These are phyloP conservation scores for Melanogaster broomeanus DNA, from an alignment of 768 basidiomycete genomes.

Conservation along the genomic window DNA sequence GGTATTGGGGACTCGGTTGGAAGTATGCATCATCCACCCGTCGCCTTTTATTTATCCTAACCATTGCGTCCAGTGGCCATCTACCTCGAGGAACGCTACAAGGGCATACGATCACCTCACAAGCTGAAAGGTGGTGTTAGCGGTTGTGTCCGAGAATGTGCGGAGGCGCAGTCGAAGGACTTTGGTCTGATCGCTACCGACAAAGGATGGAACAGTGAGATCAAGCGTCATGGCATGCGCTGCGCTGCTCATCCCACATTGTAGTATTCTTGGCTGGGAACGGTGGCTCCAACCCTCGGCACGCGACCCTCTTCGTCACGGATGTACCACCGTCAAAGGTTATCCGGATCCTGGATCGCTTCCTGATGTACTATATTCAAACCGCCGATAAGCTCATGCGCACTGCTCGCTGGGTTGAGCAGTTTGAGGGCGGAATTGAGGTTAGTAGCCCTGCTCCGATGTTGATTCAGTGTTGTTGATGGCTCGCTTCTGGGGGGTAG, in stretches of 20 bases:
- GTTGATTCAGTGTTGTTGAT: background rate
- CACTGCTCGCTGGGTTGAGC: conserved; percentile 74
- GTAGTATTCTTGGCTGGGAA: conserved; percentile 69
- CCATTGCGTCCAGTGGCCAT: conserved; percentile 49
- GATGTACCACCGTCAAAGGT: conserved; percentile 71
- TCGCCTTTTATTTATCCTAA: background rate
- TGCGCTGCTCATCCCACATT: background rate
- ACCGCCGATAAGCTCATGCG: conserved; percentile 72
- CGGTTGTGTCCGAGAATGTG: conserved; percentile 76
- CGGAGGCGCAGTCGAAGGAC: conserved; percentile 74
- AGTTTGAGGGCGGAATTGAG: conserved; percentile 68
- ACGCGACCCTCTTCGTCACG: conserved; percentile 64
- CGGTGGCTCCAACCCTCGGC: conserved; percentile 61
- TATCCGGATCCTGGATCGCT: conserved; percentile 62
- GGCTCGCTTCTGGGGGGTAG: conserved; percentile 24
- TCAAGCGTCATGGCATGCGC: conserved; percentile 1
- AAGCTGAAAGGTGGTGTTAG: conserved; percentile 79
- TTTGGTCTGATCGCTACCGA: conserved; percentile 77
- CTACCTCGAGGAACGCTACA: conserved; percentile 70
- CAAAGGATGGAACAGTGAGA: conserved; percentile 74
- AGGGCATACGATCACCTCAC: conserved; percentile 68
- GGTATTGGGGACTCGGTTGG: conserved; percentile 78
- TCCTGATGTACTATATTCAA: conserved; percentile 67
- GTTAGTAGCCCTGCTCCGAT: conserved; percentile 25
- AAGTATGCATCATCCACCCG: conserved; percentile 23